A percentile compares a stretch with the other conserved stretches of the same genome.
Evolutionary conservation across 352 stramenopile species (phyloP).

Genomic region (Bremia lactucae): DNA sequence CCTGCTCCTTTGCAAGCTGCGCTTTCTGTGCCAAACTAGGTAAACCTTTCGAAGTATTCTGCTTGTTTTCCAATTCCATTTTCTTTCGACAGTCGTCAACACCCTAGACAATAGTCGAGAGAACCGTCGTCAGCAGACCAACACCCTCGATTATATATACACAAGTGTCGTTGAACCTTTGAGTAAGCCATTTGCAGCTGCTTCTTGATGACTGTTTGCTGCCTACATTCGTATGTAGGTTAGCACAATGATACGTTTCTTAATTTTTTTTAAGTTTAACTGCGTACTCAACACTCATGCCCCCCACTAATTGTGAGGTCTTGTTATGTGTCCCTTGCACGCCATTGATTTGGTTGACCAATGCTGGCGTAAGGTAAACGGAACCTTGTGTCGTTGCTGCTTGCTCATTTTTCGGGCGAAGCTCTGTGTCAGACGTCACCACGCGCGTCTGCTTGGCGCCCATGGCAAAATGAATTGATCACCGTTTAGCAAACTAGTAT

Average conservation of each 20-base stretch:
- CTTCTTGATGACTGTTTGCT: conserved; percentile 57
- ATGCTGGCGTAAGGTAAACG: conserved; percentile 57
- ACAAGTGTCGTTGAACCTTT: conserved; percentile 28
- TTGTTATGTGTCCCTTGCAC: conserved; percentile 11
- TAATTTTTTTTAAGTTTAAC: no score
- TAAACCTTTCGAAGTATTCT: conserved; percentile 6
- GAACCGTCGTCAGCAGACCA: neutral
- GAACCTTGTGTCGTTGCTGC: conserved; percentile 39
- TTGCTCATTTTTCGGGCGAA: conserved; percentile 29
- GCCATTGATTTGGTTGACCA: conserved; percentile 63
- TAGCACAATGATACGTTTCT: no score
- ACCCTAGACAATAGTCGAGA: conserved; percentile 23
- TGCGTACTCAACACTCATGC: conserved; percentile 36
- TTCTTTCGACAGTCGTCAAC: conserved; percentile 62
- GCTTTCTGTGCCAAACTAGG: conserved; percentile 36
- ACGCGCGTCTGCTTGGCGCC: conserved; percentile 72
- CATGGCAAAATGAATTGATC: no score
- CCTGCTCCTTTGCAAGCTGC: conserved; percentile 55
- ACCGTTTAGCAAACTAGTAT: no score
- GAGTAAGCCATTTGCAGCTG: conserved; percentile 66
- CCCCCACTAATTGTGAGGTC: conserved; percentile 5
- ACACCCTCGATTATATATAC: neutral
- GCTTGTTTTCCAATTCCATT: conserved; percentile 36
- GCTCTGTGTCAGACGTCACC: conserved; percentile 48
- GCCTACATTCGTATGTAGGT: conserved; percentile 17